A percentile compares a stretch with the other conserved stretches of the same genome.
Evolutionary conservation across 768 basidiomycete species (phyloP).

Genomic region (Phaeotremella fagi): DNA sequence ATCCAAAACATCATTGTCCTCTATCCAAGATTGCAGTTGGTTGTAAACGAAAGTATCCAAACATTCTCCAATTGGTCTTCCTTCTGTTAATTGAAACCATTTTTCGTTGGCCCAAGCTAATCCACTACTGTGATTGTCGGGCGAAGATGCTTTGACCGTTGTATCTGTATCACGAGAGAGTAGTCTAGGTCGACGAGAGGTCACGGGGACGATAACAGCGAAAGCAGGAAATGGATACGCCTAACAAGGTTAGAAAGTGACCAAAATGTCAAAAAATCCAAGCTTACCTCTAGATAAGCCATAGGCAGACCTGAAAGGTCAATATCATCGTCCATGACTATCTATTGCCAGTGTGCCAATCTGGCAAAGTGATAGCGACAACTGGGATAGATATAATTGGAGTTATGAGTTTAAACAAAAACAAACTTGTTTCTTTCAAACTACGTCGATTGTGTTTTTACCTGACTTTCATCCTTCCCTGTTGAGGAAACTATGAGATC

Average conservation of each 20-base stretch:
- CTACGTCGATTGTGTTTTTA: too few relatives aligned
- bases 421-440: too few relatives aligned
- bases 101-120: conserved; percentile 35
- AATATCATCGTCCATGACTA: neutral
- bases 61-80: conserved; percentile 23
- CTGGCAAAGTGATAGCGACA: neutral
- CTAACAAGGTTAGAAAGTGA: conserved; percentile 11
- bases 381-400: too few relatives aligned
- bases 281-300: conserved; percentile 35
- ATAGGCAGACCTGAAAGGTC: conserved; percentile 28
- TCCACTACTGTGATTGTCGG: conserved; percentile 1
- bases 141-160: conserved; percentile 23
- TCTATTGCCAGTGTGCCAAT: too few relatives aligned
- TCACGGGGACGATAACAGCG: conserved; percentile 24
- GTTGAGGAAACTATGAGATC: too few relatives aligned
- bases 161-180: conserved; percentile 35
- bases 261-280: neutral
- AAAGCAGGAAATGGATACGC: conserved; percentile 38
- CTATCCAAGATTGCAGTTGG: conserved; percentile 28
- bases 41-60: conserved; percentile 15
- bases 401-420: too few relatives aligned
- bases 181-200: conserved; percentile 14
- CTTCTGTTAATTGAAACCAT: conserved; percentile 31
- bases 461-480: too few relatives aligned
- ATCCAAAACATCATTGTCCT: conserved; percentile 11